These are phyloP conservation scores for Exutisphaerella laricina DNA, from an alignment of 2,329 filamentous ascomycete genomes.

Conservation along the genomic window DNA sequence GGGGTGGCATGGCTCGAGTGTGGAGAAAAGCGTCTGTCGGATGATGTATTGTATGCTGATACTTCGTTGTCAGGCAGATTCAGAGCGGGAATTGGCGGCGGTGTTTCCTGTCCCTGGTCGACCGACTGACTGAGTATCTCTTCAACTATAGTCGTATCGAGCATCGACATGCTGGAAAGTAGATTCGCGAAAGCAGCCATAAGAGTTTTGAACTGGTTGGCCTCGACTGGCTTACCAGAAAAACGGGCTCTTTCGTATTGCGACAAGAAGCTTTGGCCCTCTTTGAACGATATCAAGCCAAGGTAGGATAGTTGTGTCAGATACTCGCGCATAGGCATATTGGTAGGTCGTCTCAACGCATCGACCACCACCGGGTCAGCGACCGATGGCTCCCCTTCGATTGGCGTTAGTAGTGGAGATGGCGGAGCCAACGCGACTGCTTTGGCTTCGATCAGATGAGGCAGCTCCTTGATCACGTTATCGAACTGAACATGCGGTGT, in stretches of 20 bases:
- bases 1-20: constrained; percentile 24
- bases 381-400: constrained; percentile 22
- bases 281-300: constrained; percentile 52
- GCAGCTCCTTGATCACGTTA: constrained; percentile 74
- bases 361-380: constrained; percentile 51
- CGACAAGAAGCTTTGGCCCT: constrained; percentile 58
- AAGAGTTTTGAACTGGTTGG: constrained; percentile 65
- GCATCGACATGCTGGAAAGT: constrained; percentile 64
- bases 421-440: constrained; percentile 76
- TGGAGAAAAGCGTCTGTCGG: constrained; percentile 14
- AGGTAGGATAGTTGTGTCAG: constrained; percentile 63
- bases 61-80: constrained; percentile 6
- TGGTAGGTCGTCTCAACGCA: constrained; percentile 62
- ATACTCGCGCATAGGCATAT: constrained; percentile 75
- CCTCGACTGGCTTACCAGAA: constrained; percentile 62
- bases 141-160: constrained; percentile 52
- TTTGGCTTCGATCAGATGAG: constrained; percentile 85
- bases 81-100: background rate
- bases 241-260: constrained; percentile 83
- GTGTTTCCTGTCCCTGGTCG: constrained; percentile 8
- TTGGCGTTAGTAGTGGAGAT: constrained; percentile 44
- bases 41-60: constrained; percentile 10
- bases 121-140: constrained; percentile 32
- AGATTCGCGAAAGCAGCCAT: constrained; percentile 83
- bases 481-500: constrained; percentile 77